Conservation (phyloP, 2,329 filamentous ascomycete species). For the Pestalotiopsis sp. region DNA sequence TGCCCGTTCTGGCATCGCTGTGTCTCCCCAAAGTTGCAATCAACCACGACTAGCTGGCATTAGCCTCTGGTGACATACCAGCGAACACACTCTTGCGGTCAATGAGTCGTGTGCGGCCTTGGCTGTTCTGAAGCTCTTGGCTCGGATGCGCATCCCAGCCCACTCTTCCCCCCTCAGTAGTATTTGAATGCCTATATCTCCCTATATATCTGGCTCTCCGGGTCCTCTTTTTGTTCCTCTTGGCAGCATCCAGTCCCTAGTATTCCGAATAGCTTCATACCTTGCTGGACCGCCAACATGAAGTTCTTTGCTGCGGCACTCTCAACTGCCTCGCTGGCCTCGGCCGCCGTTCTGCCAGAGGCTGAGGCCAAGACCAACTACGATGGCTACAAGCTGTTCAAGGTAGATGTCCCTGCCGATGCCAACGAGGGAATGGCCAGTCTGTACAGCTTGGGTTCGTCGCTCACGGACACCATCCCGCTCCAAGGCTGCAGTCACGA, state of each 20-base stretch:
- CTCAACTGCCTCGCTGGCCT: slow-evolving; percentile 13
- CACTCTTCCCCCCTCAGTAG: background rate
- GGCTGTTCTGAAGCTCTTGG: background rate
- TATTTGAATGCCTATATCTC: background rate
- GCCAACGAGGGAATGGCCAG: slow-evolving; percentile 12
- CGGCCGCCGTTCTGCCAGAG: slow-evolving; percentile 12
- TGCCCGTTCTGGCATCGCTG: background rate
- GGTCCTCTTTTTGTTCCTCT: background rate
- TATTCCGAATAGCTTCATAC: background rate
- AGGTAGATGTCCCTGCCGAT: slow-evolving; percentile 21
- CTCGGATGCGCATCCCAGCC: background rate
- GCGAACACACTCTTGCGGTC: background rate
- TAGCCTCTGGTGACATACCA: background rate
- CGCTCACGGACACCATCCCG: slow-evolving; percentile 25
- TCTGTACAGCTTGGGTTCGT: slow-evolving; percentile 21
- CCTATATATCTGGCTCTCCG: background rate
- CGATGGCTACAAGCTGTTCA: slow-evolving; percentile 36
- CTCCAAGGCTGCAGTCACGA: slow-evolving; percentile 20
- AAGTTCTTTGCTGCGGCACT: slow-evolving; percentile 10
- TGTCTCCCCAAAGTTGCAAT: slow-evolving; percentile 1
- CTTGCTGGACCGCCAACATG: slow-evolving; percentile 4
- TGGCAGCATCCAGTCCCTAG: background rate
- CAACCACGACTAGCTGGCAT: background rate
- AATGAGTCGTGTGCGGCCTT: background rate
- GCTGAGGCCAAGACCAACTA: slow-evolving; percentile 28